Conservation (phyloP, 768 basidiomycete genomes). For the Boletellus sp. region DNA sequence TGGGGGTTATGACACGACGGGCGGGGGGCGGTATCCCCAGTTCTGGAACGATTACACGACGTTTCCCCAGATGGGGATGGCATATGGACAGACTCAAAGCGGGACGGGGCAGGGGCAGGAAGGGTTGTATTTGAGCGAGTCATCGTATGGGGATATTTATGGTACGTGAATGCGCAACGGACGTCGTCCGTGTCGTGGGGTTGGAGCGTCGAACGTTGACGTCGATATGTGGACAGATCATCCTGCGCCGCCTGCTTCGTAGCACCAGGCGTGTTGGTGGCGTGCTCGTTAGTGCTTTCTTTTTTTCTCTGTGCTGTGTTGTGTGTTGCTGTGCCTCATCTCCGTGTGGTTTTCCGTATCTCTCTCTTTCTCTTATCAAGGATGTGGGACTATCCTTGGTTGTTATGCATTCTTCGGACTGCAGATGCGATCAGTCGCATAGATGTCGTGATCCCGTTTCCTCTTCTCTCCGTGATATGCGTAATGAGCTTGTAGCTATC, state of each 20-base stretch:
- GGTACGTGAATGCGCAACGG: conserved; percentile 16
- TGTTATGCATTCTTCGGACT: no score
- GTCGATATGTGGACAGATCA: conserved; percentile 5
- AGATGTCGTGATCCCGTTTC: no score
- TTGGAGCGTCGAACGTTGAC: background rate
- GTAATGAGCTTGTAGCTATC: no score
- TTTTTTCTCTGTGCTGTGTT: background rate
- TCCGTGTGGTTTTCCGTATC: no score
- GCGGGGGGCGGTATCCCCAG: conserved; percentile 42
- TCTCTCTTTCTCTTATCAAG: no score
- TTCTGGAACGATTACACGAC: conserved; percentile 56
- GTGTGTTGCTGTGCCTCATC: background rate
- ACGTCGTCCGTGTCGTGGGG: no score
- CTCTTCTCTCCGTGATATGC: no score
- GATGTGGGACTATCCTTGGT: no score
- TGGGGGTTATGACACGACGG: conserved; percentile 18
- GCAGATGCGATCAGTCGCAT: no score
- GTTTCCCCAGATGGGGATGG: conserved; percentile 45
- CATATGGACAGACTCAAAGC: conserved; percentile 29
- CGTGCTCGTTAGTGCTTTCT: no score
- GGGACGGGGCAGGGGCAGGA: conserved; percentile 16
- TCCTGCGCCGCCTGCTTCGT: conserved; percentile 1
- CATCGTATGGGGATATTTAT: conserved; percentile 24
- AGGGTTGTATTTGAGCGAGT: conserved; percentile 22
- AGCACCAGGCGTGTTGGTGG: background rate